A percentile compares a stretch with the other conserved stretches of the same genome.
Evolutionary conservation across 177 flowering plant genomes (phyloP).

Genomic region (Vitis hybrid): DNA sequence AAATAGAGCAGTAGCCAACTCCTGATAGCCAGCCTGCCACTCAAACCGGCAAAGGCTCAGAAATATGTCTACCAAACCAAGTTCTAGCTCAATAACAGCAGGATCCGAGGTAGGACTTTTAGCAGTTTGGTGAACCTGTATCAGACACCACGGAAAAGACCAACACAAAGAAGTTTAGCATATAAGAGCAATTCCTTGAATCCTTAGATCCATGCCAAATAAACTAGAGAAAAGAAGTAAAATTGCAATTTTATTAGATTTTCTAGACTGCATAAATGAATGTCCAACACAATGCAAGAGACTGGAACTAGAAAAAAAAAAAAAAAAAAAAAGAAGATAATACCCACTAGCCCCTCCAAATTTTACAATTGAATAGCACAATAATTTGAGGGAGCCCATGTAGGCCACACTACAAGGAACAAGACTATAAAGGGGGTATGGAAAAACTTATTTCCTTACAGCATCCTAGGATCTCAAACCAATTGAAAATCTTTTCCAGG

Average conservation of each 20-base stretch:
- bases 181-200: not conserved
- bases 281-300: no score
- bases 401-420: no score
- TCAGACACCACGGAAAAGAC: conserved; percentile 3
- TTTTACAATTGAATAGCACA: no score
- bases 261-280: no score
- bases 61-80: conserved; percentile 81
- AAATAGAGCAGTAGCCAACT: conserved; percentile 85
- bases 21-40: conserved; percentile 96
- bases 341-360: no score
- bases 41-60: conserved; percentile 84
- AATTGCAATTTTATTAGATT: not conserved
- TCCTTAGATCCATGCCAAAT: not conserved
- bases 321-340: no score
- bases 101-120: conserved; percentile 32
- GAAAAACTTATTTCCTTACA: no score
- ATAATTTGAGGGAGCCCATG: no score
- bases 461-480: no score
- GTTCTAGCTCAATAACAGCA: conserved; percentile 55
- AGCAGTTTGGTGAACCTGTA: conserved; percentile 52
- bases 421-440: no score
- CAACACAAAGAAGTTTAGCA: not conserved
- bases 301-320: no score
- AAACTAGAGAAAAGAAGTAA: not conserved
- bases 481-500: no score